Evolutionary conservation across 306 rosid genomes (phyloP).

Genomic region (Pterocarpus santalinus): DNA sequence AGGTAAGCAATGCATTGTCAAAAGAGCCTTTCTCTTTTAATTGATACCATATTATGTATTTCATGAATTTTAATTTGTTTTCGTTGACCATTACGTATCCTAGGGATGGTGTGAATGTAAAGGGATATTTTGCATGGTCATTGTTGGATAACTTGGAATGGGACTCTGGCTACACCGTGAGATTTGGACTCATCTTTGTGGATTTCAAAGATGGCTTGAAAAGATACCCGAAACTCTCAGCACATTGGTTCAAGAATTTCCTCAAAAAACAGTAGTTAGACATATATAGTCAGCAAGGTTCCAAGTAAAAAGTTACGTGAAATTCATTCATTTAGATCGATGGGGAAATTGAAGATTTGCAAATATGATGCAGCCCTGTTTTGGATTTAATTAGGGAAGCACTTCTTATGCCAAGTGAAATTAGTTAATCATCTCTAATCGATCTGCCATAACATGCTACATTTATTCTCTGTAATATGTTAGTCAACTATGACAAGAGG

Average conservation of each 20-base stretch:
- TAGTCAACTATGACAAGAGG: neutral
- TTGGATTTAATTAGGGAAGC: neutral
- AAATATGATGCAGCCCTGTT: neutral
- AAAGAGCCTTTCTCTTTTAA: neutral
- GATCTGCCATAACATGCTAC: too few relatives aligned
- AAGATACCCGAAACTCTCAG: conserved; percentile 62
- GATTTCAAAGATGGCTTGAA: conserved; percentile 58
- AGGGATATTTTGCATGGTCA: conserved; percentile 73
- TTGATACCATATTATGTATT: conserved; percentile 22
- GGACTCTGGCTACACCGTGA: conserved; percentile 56
- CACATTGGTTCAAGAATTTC: conserved; percentile 65
- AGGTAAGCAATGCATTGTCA: conserved; percentile 45
- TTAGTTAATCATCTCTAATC: too few relatives aligned
- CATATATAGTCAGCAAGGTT: neutral
- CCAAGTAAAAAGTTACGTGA: neutral
- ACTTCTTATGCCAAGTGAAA: neutral
- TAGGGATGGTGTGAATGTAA: conserved; percentile 56
- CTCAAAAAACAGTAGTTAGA: conserved; percentile 41
- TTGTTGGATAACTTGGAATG: conserved; percentile 64
- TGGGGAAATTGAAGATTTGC: neutral
- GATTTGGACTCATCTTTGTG: conserved; percentile 58
- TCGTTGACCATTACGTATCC: neutral
- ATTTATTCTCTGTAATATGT: neutral
- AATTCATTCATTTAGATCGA: neutral
- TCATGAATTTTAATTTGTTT: neutral